Conservation (phyloP, 192 early-diverging fungal species). For the Kappamyces sp. region DNA sequence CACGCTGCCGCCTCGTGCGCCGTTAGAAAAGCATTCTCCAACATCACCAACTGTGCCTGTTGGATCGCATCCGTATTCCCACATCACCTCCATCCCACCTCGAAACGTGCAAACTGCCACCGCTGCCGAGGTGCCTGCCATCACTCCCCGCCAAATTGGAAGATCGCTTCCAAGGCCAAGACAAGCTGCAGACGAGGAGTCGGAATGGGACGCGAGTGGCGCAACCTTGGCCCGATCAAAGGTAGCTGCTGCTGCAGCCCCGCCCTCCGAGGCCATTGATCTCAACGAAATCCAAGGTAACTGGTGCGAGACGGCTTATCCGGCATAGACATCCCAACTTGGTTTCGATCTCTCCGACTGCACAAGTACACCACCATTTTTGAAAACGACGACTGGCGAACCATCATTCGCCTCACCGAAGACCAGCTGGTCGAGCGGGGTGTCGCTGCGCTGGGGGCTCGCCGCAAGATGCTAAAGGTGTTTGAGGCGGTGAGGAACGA, state of each 20-base stretch:
- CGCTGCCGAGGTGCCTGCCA: slow-evolving; percentile 4
- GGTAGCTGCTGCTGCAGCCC: slow-evolving; percentile 35
- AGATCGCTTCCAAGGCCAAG: slow-evolving; percentile 8
- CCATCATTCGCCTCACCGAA: slow-evolving; percentile 81
- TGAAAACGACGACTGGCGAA: slow-evolving; percentile 78
- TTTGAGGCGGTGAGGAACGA: slow-evolving; percentile 71
- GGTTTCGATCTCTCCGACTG: slow-evolving; percentile 85
- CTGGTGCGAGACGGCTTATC: slow-evolving; percentile 1
- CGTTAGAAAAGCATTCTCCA: not conserved
- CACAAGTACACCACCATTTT: slow-evolving; percentile 95
- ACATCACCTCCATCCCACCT: not conserved
- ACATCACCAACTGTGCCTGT: slow-evolving; percentile 14
- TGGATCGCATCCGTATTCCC: slow-evolving; percentile 10
- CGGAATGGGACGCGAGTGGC: slow-evolving; percentile 62
- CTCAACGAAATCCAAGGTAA: not conserved
- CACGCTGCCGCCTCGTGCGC: no score
- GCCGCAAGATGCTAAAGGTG: slow-evolving; percentile 93
- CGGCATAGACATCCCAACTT: slow-evolving; percentile 77
- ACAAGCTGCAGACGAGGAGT: slow-evolving; percentile 8
- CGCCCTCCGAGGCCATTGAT: not conserved
- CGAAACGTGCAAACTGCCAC: not conserved
- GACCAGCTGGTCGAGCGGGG: slow-evolving; percentile 74
- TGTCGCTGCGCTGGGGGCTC: slow-evolving; percentile 87
- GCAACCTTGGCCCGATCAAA: slow-evolving; percentile 65
- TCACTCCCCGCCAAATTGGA: slow-evolving; percentile 8